A percentile compares a stretch with the other conserved stretches of the same genome.
phyloP scores from a whole-genome alignment of 208 protist genomes.

The Angomonas desouzai region DNA sequence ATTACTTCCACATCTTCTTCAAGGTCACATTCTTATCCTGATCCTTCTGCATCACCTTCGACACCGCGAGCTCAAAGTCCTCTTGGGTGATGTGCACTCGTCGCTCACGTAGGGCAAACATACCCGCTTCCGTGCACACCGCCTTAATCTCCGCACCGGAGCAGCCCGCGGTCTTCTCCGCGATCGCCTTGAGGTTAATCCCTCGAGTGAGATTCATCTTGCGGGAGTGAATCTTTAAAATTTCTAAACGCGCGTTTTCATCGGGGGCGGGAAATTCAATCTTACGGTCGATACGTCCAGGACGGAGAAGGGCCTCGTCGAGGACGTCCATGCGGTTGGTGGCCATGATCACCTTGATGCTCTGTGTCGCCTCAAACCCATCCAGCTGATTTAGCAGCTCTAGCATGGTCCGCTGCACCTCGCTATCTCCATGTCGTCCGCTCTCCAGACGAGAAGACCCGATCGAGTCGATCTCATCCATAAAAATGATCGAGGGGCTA shows the following conservation, averaged over 20 bases:
- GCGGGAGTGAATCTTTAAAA: constrained; percentile 99
- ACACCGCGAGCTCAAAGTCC: constrained; percentile 99
- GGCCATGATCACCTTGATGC: constrained; percentile 99
- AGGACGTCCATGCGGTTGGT: constrained; percentile 99
- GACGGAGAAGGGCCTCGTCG: constrained; percentile 98
- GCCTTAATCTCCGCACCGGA: constrained; percentile 99
- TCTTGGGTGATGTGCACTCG: constrained; percentile 99
- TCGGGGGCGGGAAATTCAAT: constrained; percentile 99
- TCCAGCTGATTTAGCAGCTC: constrained; percentile 99
- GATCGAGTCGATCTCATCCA: constrained; percentile 99
- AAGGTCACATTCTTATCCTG: constrained; percentile 97
- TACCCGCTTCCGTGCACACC: constrained; percentile 95
- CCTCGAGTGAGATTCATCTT: constrained; percentile 99
- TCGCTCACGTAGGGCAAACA: constrained; percentile 99
- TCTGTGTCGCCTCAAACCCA: constrained; percentile 99
- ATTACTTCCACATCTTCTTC: constrained; percentile 97
- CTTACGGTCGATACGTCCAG: constrained; percentile 99
- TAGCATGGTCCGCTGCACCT: constrained; percentile 99
- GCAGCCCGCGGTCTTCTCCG: constrained; percentile 94
- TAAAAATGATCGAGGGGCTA: constrained; percentile 99
- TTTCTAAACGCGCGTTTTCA: constrained; percentile 93
- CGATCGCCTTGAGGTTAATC: constrained; percentile 98
- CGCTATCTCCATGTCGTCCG: constrained; percentile 88
- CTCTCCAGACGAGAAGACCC: constrained; percentile 93
- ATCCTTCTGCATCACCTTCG: constrained; percentile 99